phyloP scores from a whole-genome alignment of 805 yeast genomes.

The Starmerella vaccinii region DNA sequence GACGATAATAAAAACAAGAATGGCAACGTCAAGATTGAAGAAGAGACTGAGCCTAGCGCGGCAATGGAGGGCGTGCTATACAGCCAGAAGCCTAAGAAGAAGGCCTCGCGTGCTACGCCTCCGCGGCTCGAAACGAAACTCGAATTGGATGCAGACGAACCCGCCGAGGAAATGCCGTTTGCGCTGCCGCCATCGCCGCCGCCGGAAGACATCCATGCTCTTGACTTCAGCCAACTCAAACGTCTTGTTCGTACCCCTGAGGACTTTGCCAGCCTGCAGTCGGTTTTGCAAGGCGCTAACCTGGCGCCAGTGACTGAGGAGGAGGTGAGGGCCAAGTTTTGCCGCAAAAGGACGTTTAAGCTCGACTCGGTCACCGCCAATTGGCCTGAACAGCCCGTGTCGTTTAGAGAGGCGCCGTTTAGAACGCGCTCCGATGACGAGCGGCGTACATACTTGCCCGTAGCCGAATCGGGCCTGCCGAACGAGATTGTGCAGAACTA shows the following conservation, averaged over 20 bases:
- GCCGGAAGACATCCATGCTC: neutral
- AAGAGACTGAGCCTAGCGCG: neutral
- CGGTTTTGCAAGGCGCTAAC: neutral
- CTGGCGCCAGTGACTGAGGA: neutral
- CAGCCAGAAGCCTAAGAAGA: neutral
- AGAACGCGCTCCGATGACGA: constrained; percentile 3
- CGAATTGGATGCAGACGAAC: neutral
- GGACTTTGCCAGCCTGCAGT: constrained; percentile 4
- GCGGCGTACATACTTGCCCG: constrained; percentile 10
- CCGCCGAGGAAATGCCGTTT: neutral
- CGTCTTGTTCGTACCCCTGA: neutral
- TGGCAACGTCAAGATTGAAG: neutral
- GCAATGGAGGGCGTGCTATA: neutral
- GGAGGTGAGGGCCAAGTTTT: neutral
- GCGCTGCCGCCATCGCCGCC: constrained; percentile 2
- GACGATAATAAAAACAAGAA: neutral
- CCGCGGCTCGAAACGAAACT: neutral
- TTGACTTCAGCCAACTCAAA: neutral
- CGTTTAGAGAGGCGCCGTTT: constrained; percentile 12
- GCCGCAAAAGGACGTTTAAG: neutral
- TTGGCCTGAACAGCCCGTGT: constrained; percentile 5
- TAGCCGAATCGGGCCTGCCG: constrained; percentile 6
- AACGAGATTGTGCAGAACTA: constrained; percentile 16
- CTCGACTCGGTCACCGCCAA: neutral
- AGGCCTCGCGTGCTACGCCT: neutral